Percentiles rank a stretch among this genome's conserved stretches.
Conservation (phyloP, 2,329 filamentous ascomycete genomes). For the Trichoderma oligosporum region DNA sequence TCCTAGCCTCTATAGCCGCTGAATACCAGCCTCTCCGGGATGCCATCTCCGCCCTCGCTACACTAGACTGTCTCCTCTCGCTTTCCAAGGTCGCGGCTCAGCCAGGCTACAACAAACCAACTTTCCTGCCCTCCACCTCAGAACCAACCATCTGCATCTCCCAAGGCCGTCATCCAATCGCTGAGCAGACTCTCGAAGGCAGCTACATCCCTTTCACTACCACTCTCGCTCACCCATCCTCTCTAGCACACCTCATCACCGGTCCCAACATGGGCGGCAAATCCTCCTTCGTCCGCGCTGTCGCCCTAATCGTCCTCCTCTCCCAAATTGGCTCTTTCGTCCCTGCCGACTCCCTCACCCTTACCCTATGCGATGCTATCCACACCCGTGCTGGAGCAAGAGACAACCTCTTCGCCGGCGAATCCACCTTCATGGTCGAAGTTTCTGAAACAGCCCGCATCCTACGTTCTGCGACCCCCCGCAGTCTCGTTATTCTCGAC, state of each 20-base stretch:
- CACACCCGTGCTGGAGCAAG: constrained; percentile 94
- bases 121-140: constrained; percentile 56
- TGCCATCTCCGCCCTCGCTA: constrained; percentile 78
- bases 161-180: constrained; percentile 86
- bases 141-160: constrained; percentile 59
- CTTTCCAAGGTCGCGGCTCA: constrained; percentile 79
- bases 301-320: constrained; percentile 88
- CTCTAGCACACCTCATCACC: constrained; percentile 80
- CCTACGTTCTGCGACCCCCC: constrained; percentile 79
- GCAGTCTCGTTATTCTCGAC: constrained; percentile 85
- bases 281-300: constrained; percentile 91
- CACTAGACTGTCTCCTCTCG: constrained; percentile 84
- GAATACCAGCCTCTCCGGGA: constrained; percentile 89
- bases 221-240: constrained; percentile 60
- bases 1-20: constrained; percentile 71
- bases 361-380: constrained; percentile 86
- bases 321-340: constrained; percentile 94
- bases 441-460: constrained; percentile 89
- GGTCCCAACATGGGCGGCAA: constrained; percentile 99
- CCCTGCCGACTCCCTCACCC: constrained; percentile 66
- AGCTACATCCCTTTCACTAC: constrained; percentile 91
- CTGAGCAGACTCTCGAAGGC: constrained; percentile 81
- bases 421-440: constrained; percentile 98
- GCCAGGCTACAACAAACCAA: constrained; percentile 82
- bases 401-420: constrained; percentile 92